phyloP scores from a whole-genome alignment of 345 rosid species.

The Rhodomyrtus tomentosa region DNA sequence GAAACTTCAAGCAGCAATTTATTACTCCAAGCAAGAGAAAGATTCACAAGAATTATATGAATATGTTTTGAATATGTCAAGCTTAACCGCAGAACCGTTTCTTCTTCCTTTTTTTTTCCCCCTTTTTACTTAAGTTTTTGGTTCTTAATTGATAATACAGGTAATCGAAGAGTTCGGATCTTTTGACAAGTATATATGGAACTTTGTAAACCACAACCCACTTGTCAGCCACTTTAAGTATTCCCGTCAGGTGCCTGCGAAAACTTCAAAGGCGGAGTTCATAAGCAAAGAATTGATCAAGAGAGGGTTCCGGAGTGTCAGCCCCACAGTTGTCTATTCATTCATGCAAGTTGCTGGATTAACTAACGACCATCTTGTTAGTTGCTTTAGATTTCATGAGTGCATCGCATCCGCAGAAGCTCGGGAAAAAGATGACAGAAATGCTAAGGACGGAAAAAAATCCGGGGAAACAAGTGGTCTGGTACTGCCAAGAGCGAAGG shows the following conservation, averaged over 20 bases:
- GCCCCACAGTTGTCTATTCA: conserved; percentile 71
- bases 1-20: background rate
- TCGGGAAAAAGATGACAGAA: conserved; percentile 6
- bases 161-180: conserved; percentile 61
- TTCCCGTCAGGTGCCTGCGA: conserved; percentile 68
- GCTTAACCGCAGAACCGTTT: background rate
- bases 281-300: conserved; percentile 81
- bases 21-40: background rate
- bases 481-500: background rate
- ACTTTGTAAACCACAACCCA: conserved; percentile 63
- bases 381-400: conserved; percentile 68
- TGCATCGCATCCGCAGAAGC: conserved; percentile 35
- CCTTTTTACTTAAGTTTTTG: background rate
- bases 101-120: no score
- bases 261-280: conserved; percentile 65
- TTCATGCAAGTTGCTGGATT: conserved; percentile 86
- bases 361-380: conserved; percentile 60
- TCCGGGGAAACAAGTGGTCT: background rate
- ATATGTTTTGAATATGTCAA: background rate
- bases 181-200: conserved; percentile 76
- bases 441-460: conserved; percentile 2
- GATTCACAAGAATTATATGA: background rate
- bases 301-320: conserved; percentile 69
- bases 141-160: conserved; percentile 13
- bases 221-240: conserved; percentile 50